Percentiles rank a stretch among this genome's conserved stretches.
Conservation (phyloP, 768 basidiomycete genomes). For the Cystobasidiopsis lactophilus region DNA sequence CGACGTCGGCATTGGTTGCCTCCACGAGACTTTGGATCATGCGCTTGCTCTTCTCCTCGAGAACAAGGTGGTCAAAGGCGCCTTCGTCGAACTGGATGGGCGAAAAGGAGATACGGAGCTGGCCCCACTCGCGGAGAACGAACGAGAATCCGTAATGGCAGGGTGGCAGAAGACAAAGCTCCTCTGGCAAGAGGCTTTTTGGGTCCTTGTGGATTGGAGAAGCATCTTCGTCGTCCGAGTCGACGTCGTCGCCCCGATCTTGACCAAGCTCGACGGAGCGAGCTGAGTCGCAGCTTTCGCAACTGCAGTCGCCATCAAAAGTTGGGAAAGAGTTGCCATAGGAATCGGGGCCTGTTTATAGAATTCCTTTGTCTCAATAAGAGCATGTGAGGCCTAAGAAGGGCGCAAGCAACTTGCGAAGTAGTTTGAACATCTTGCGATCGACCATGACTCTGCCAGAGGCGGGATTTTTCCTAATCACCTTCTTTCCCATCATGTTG, state of each 20-base stretch:
- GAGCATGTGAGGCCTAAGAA: too few species aligned
- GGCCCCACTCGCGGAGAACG: conserved; percentile 5
- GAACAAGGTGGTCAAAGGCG: conserved; percentile 5
- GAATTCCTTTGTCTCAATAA: too few species aligned
- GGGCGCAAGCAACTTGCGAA: too few species aligned
- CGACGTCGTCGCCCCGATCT: background rate
- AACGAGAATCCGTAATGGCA: conserved; percentile 7
- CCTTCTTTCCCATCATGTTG: background rate
- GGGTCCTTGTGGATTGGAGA: background rate
- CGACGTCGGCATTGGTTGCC: background rate
- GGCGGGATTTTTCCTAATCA: background rate
- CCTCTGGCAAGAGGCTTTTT: background rate
- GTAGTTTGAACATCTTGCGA: too few species aligned
- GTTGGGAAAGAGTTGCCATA: too few species aligned
- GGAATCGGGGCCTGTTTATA: too few species aligned
- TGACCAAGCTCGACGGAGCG: background rate
- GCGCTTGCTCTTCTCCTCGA: background rate
- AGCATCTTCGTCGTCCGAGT: background rate
- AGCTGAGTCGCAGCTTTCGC: background rate
- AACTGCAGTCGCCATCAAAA: too few species aligned
- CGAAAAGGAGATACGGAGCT: conserved; percentile 1
- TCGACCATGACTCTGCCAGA: conserved; percentile 1
- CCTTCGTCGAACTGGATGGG: background rate
- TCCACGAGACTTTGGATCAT: conserved; percentile 6
- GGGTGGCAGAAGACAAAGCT: conserved; percentile 2